phyloP scores from a whole-genome alignment of 768 basidiomycete genomes.

The Podaxis sp. region DNA sequence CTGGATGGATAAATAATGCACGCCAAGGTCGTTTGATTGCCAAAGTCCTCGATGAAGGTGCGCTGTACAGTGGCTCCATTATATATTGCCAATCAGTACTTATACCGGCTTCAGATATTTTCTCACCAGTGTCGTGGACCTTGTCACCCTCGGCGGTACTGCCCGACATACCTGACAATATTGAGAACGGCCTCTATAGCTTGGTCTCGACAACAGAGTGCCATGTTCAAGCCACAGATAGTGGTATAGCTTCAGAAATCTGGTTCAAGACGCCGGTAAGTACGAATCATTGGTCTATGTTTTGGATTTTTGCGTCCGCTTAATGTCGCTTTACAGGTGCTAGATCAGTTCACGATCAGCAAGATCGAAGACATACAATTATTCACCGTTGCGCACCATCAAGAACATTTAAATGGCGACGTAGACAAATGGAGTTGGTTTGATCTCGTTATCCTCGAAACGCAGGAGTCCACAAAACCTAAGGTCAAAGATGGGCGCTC shows the following conservation, averaged over 20 bases:
- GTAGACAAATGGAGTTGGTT: constrained; percentile 31
- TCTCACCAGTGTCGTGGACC: constrained; percentile 21
- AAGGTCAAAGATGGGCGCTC: constrained; percentile 24
- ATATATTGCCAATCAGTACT: not conserved
- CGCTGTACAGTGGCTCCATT: not conserved
- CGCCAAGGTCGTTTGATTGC: constrained; percentile 17
- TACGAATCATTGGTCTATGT: not conserved
- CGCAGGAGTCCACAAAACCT: constrained; percentile 20
- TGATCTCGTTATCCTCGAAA: constrained; percentile 29
- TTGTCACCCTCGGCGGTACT: not conserved
- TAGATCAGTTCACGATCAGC: constrained; percentile 21
- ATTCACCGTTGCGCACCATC: constrained; percentile 25
- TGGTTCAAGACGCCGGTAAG: constrained; percentile 27
- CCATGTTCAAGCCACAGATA: constrained; percentile 14
- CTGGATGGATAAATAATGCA: constrained; percentile 21
- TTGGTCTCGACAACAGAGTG: constrained; percentile 17
- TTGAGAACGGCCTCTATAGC: constrained; percentile 21
- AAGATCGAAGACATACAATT: constrained; percentile 27
- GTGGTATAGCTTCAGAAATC: constrained; percentile 17
- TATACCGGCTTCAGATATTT: constrained; percentile 15
- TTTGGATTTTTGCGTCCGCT: not conserved
- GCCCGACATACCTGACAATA: constrained; percentile 16
- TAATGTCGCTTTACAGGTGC: constrained; percentile 14
- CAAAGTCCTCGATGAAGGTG: constrained; percentile 22
- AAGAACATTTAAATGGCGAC: constrained; percentile 17